phyloP scores from a whole-genome alignment of 768 basidiomycete species.

The Phanerodontia chrysosporium region DNA sequence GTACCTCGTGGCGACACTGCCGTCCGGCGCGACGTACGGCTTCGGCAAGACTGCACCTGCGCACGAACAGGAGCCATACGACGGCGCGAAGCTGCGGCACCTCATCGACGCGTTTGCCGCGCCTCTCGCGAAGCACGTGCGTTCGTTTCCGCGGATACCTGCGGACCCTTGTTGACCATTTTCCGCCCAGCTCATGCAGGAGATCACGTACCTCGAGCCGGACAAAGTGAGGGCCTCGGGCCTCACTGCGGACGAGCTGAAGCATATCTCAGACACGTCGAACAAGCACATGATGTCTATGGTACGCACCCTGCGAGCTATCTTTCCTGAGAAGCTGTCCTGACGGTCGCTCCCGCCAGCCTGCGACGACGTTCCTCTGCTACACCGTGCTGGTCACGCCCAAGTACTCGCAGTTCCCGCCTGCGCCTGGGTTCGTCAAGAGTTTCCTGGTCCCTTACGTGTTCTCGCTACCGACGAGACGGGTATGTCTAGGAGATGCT shows the following conservation, averaged over 20 bases:
- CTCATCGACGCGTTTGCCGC: slow-evolving; percentile 11
- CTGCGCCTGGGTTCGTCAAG: slow-evolving; percentile 10
- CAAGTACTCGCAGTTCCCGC: slow-evolving; percentile 11
- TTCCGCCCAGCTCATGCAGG: slow-evolving; percentile 9
- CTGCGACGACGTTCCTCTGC: slow-evolving; percentile 10
- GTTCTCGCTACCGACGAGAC: slow-evolving; percentile 3
- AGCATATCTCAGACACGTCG: slow-evolving; percentile 9
- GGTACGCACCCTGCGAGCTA: no score
- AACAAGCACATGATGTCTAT: slow-evolving; percentile 5
- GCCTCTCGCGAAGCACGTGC: slow-evolving; percentile 7
- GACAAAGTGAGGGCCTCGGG: slow-evolving; percentile 13
- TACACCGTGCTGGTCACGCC: slow-evolving; percentile 11
- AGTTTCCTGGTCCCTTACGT: slow-evolving; percentile 9
- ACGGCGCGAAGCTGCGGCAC: neutral
- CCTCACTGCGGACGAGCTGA: slow-evolving; percentile 11
- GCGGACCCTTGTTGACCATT: no score
- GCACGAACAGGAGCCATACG: slow-evolving; percentile 8
- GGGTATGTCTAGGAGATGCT: neutral
- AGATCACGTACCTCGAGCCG: slow-evolving; percentile 13
- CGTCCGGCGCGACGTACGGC: slow-evolving; percentile 10
- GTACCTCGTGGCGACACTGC: slow-evolving; percentile 8
- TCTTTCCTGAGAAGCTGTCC: no score
- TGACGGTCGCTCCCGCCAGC: no score
- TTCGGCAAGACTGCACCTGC: slow-evolving; percentile 6
- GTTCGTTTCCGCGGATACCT: neutral